phyloP scores from a whole-genome alignment of 768 basidiomycete species.

The Favolaschia claudopus region DNA sequence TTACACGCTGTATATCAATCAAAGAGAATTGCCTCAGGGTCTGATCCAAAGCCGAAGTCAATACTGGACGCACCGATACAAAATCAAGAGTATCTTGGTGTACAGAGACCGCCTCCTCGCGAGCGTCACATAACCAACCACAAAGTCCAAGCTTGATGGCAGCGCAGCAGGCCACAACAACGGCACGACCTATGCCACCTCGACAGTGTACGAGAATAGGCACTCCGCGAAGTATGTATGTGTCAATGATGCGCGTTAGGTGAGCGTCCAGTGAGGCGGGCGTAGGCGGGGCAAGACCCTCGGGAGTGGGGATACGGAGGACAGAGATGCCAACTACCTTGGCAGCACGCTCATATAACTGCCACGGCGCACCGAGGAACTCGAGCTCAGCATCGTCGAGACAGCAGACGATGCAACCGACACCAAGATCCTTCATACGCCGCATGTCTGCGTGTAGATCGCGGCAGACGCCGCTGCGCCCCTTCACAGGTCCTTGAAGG shows the following conservation, averaged over 20 bases:
- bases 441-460: constrained; percentile 80
- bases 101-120: not conserved
- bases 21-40: constrained; percentile 63
- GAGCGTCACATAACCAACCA: constrained; percentile 59
- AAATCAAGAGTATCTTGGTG: constrained; percentile 16
- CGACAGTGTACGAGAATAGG: constrained; percentile 89
- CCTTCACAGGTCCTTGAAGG: constrained; percentile 76
- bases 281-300: constrained; percentile 82
- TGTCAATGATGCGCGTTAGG: constrained; percentile 67
- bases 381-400: constrained; percentile 85
- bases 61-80: too few relatives aligned
- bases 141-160: constrained; percentile 90
- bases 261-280: constrained; percentile 67
- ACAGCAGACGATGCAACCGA: constrained; percentile 87
- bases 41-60: too few relatives aligned
- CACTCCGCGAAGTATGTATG: constrained; percentile 76
- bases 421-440: constrained; percentile 77
- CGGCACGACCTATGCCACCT: constrained; percentile 93
- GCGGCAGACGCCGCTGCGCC: constrained; percentile 83
- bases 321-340: constrained; percentile 76
- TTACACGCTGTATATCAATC: constrained; percentile 79
- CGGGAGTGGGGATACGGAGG: constrained; percentile 86
- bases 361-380: constrained; percentile 88
- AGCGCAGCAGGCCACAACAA: constrained; percentile 93
- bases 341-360: constrained; percentile 73